Evolutionary conservation across 2,329 filamentous ascomycete species (phyloP).

Genomic region (Aureobasidium sp.): DNA sequence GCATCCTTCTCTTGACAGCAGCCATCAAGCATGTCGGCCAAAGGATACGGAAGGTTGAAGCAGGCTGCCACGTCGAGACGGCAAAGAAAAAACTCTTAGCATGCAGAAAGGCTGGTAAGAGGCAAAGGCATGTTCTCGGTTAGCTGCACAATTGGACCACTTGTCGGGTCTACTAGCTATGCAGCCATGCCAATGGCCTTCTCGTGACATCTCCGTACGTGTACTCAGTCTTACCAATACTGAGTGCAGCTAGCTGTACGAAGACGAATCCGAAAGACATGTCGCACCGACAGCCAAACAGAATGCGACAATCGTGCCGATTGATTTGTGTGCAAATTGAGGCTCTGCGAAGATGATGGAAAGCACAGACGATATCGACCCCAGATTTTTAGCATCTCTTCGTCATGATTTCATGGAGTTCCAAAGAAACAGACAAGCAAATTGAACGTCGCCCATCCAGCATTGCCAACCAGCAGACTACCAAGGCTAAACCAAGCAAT

Average conservation of each 20-base stretch:
- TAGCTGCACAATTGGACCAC: background rate
- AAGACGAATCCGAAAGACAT: background rate
- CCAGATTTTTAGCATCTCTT: slow-evolving; percentile 1
- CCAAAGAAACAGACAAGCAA: background rate
- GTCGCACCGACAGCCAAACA: background rate
- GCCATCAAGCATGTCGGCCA: background rate
- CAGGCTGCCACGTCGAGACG: background rate
- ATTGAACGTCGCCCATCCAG: background rate
- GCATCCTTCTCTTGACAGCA: background rate
- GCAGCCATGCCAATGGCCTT: background rate
- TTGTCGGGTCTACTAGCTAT: background rate
- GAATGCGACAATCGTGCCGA: background rate
- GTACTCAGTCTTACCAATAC: background rate
- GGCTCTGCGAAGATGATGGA: background rate
- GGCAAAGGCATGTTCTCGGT: background rate
- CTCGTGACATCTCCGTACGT: background rate
- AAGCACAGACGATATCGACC: background rate
- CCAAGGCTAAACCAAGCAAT: background rate
- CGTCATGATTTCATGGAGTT: slow-evolving; percentile 1
- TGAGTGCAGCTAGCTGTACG: background rate
- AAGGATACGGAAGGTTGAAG: background rate
- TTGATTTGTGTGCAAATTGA: background rate
- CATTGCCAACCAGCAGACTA: background rate
- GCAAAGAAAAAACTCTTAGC: background rate
- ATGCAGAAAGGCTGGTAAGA: background rate